phyloP scores from a whole-genome alignment of 345 rosid species.

The Syzygium grande region DNA sequence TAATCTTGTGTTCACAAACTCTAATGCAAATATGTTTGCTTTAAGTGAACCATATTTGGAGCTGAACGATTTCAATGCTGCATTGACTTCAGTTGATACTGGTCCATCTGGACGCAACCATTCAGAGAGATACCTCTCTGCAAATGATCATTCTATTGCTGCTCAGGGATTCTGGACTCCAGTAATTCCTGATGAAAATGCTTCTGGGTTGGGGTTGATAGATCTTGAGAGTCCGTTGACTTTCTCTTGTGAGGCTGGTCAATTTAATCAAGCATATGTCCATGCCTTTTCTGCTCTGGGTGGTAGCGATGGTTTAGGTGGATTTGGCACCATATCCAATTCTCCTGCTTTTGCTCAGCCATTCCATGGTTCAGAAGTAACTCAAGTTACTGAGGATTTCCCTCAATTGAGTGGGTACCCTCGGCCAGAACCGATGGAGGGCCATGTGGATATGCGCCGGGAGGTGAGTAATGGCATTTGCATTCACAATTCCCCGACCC shows the following conservation, averaged over 20 bases:
- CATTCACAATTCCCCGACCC: not conserved
- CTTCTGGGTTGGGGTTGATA: fast-evolving
- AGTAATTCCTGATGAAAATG: not conserved
- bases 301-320: not conserved
- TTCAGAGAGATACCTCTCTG: not conserved
- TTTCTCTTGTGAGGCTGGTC: fast-evolving
- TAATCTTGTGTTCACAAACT: not conserved
- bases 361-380: not conserved
- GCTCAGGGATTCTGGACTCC: not conserved
- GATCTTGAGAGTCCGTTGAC: fast-evolving
- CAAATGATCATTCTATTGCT: not conserved
- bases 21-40: not conserved
- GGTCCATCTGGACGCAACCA: not conserved
- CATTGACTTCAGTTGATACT: not conserved
- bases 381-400: fast-evolving
- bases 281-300: not conserved
- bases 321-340: not conserved
- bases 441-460: not conserved
- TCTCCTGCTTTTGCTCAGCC: not conserved
- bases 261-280: not conserved
- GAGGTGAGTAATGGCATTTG: not conserved
- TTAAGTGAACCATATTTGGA: not conserved
- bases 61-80: not conserved
- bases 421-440: fast-evolving
- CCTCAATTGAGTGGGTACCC: fast-evolving